Evolutionary conservation across 1,284 basidiomycete species (phyloP).

Genomic region (Entoloma clypeatum): DNA sequence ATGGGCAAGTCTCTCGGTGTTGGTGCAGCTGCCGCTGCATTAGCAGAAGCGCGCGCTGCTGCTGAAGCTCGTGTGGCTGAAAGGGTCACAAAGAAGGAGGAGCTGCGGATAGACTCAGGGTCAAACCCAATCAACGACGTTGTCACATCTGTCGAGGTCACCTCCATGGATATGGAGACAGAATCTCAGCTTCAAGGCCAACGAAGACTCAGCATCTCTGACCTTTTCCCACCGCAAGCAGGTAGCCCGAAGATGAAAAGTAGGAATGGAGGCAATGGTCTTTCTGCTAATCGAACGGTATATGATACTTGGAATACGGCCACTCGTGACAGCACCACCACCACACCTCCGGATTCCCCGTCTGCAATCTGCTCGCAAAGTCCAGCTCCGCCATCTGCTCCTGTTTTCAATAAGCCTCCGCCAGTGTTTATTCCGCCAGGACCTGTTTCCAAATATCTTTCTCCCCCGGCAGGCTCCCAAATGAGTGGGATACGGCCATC

Average conservation of each 20-base stretch:
- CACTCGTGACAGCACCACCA: slow-evolving; percentile 38
- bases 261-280: slow-evolving; percentile 24
- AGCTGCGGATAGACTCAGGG: slow-evolving; percentile 25
- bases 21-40: slow-evolving; percentile 48
- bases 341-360: slow-evolving; percentile 59
- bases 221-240: slow-evolving; percentile 38
- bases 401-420: slow-evolving; percentile 57
- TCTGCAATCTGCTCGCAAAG: slow-evolving; percentile 35
- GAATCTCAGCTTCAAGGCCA: slow-evolving; percentile 11
- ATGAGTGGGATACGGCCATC: slow-evolving; percentile 37
- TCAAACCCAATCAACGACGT: background rate
- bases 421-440: slow-evolving; percentile 52
- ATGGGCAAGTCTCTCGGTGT: slow-evolving; percentile 62
- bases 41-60: slow-evolving; percentile 66
- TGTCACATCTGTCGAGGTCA: slow-evolving; percentile 13
- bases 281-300: slow-evolving; percentile 14
- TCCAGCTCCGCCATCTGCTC: slow-evolving; percentile 35
- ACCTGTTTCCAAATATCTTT: slow-evolving; percentile 21
- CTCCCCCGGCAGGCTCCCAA: slow-evolving; percentile 35
- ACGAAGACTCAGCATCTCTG: slow-evolving; percentile 52
- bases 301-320: background rate
- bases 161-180: background rate
- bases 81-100: slow-evolving; percentile 44
- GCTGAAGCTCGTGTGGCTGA: slow-evolving; percentile 70
- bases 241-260: slow-evolving; percentile 31